Percentiles rank a stretch among this genome's conserved stretches.
phyloP scores from a whole-genome alignment of 768 basidiomycete genomes.

The Lactarius psammicola region DNA sequence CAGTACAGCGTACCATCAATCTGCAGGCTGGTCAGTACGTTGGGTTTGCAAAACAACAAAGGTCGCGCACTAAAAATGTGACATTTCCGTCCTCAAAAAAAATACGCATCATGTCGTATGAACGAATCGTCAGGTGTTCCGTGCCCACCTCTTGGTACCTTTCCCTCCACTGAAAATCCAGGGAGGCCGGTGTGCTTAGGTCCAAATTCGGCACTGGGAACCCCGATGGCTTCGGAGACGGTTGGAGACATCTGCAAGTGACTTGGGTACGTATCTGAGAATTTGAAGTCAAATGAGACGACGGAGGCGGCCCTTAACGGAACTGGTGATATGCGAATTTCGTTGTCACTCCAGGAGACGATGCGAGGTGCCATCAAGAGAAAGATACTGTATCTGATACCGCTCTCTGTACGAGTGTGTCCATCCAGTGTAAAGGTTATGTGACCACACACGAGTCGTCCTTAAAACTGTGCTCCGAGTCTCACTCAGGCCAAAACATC shows the following conservation, averaged over 20 bases:
- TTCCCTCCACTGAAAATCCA: not conserved
- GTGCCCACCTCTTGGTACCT: not conserved
- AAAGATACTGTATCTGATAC: no score
- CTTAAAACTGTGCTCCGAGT: no score
- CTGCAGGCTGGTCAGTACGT: constrained; percentile 2
- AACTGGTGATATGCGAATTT: not conserved
- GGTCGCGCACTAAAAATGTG: constrained; percentile 19
- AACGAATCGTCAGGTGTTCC: constrained; percentile 2
- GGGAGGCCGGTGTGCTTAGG: not conserved
- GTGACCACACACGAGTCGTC: no score
- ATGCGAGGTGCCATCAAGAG: constrained; percentile 10
- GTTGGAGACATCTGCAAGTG: not conserved
- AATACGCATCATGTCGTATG: constrained; percentile 15
- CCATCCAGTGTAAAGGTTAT: no score
- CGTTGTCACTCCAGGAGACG: not conserved
- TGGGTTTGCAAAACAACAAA: not conserved
- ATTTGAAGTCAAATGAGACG: constrained; percentile 11
- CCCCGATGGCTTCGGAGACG: not conserved
- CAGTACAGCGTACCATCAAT: constrained; percentile 23
- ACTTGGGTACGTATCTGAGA: not conserved
- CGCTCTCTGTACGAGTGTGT: no score
- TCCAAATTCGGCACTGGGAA: not conserved
- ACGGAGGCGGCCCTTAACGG: not conserved
- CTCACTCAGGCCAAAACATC: no score
- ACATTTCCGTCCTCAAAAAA: constrained; percentile 25